Evolutionary conservation across 208 protist genomes (phyloP).

Genomic region (Acanthamoeba rhysodes): DNA sequence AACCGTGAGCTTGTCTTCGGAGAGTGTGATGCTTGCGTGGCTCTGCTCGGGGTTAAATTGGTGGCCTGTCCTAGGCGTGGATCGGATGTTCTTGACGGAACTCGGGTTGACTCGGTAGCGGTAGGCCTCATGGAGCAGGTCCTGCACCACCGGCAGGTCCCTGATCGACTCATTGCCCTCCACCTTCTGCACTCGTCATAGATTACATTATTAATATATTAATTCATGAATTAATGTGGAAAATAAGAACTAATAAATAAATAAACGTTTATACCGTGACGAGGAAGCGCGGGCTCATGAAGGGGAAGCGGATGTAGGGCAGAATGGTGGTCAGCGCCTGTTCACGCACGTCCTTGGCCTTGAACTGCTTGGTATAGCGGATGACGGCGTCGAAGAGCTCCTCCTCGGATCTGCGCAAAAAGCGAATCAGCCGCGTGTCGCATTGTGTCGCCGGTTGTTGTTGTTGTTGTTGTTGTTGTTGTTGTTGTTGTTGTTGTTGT

Average conservation of each 20-base stretch:
- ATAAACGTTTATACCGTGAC: neutral
- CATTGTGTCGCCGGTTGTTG: too few species aligned
- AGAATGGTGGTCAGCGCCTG: slow-evolving; percentile 40
- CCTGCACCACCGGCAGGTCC: slow-evolving; percentile 41
- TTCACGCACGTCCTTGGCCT: slow-evolving; percentile 20
- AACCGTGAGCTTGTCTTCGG: slow-evolving; percentile 4
- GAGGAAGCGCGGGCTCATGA: slow-evolving; percentile 37
- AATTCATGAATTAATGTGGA: neutral
- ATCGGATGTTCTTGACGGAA: slow-evolving; percentile 33
- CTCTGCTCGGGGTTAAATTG: neutral
- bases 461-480: too few species aligned
- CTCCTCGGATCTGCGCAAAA: slow-evolving; percentile 33
- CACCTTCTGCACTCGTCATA: neutral
- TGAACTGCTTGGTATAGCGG: slow-evolving; percentile 37
- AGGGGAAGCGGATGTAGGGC: slow-evolving; percentile 53
- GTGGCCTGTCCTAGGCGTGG: neutral
- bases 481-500: too few species aligned
- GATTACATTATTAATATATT: neutral
- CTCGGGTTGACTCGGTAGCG: slow-evolving; percentile 22
- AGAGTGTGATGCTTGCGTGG: neutral
- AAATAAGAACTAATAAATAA: neutral
- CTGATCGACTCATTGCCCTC: slow-evolving; percentile 5
- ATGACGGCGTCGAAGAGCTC: slow-evolving; percentile 55
- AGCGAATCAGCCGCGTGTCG: too few species aligned
- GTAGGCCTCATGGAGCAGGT: slow-evolving; percentile 44